Evolutionary conservation across 2,329 filamentous ascomycete species (phyloP).

Genomic region (Verticillium isaacii): DNA sequence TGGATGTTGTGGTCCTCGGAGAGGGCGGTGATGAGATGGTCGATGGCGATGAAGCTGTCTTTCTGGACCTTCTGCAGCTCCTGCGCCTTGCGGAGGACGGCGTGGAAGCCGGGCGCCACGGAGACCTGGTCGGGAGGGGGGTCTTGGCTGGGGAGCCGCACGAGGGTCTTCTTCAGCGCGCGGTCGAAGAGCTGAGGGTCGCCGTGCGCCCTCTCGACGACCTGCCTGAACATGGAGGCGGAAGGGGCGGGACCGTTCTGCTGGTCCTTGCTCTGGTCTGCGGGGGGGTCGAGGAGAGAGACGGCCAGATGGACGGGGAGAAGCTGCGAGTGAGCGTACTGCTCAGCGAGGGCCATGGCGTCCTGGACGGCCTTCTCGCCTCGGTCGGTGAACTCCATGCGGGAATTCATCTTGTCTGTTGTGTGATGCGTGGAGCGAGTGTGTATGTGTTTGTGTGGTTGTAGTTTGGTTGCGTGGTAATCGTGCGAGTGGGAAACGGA

Average conservation of each 20-base stretch:
- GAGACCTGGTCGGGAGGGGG: constrained; percentile 87
- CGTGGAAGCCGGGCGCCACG: constrained; percentile 76
- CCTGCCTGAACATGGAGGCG: constrained; percentile 86
- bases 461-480: neutral
- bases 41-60: constrained; percentile 88
- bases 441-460: constrained; percentile 1
- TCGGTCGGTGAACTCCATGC: constrained; percentile 90
- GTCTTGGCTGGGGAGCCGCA: constrained; percentile 89
- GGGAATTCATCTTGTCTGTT: constrained; percentile 57
- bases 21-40: constrained; percentile 85
- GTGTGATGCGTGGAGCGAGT: constrained; percentile 15
- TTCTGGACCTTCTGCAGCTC: constrained; percentile 97
- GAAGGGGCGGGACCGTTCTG: constrained; percentile 64
- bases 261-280: constrained; percentile 76
- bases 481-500: neutral
- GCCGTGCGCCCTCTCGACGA: constrained; percentile 88
- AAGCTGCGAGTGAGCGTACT: constrained; percentile 88
- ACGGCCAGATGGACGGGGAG: constrained; percentile 86
- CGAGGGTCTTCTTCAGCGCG: constrained; percentile 83
- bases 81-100: constrained; percentile 76
- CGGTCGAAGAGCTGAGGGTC: constrained; percentile 87
- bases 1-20: constrained; percentile 75
- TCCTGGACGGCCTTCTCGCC: constrained; percentile 87
- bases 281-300: constrained; percentile 69
- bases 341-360: constrained; percentile 79